phyloP scores from a whole-genome alignment of 495 filamentous ascomycete genomes.

The Talaromyces stipitatus region DNA sequence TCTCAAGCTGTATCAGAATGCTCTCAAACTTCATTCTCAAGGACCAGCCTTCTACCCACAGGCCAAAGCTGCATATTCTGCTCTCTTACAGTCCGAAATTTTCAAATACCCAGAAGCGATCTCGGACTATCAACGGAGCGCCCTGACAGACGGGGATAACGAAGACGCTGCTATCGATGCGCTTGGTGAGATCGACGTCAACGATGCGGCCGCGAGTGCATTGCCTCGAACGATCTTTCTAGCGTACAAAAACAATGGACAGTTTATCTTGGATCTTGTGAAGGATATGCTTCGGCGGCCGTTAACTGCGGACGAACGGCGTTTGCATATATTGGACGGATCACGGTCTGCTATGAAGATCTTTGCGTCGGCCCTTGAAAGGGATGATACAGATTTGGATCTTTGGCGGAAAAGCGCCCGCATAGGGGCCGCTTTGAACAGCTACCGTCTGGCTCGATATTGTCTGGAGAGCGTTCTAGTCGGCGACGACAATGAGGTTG shows the following conservation, averaged over 20 bases:
- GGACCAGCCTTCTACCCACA: constrained; percentile 67
- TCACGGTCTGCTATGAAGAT: constrained; percentile 41
- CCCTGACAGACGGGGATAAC: constrained; percentile 50
- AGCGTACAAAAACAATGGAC: constrained; percentile 89
- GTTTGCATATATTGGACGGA: constrained; percentile 16
- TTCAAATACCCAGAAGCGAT: constrained; percentile 82
- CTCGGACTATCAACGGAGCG: constrained; percentile 64
- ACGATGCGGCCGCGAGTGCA: constrained; percentile 66
- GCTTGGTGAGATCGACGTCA: constrained; percentile 32
- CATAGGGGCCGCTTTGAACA: constrained; percentile 67
- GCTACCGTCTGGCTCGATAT: constrained; percentile 69
- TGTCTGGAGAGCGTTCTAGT: constrained; percentile 89
- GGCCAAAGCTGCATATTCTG: constrained; percentile 74
- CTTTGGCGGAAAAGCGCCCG: constrained; percentile 86
- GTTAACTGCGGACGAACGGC: constrained; percentile 26
- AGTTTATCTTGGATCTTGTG: constrained; percentile 75
- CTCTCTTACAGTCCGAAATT: constrained; percentile 84
- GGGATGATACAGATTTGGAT: constrained; percentile 87
- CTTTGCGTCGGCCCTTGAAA: constrained; percentile 72
- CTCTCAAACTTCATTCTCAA: constrained; percentile 85
- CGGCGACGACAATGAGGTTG: constrained; percentile 64
- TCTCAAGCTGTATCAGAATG: constrained; percentile 87
- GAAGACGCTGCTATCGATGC: constrained; percentile 38
- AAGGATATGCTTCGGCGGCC: constrained; percentile 28
- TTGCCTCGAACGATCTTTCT: constrained; percentile 86